phyloP scores from a whole-genome alignment of 805 yeast species.

The Schwanniomyces polymorphus region DNA sequence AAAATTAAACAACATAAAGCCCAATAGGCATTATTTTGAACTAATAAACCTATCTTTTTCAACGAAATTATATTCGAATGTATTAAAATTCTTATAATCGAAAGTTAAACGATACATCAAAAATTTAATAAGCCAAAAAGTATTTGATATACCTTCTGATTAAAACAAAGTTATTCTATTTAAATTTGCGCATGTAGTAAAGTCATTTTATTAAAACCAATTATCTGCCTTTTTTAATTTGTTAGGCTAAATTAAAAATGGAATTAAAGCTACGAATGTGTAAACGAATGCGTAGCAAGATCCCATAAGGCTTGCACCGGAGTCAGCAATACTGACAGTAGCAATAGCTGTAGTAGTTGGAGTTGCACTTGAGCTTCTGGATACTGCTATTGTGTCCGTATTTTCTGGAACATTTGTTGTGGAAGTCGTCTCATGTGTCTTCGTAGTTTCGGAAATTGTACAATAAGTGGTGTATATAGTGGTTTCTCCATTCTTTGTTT shows the following conservation, averaged over 20 bases:
- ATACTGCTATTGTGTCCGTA: constrained; percentile 13
- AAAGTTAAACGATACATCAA: no score
- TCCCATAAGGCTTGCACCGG: constrained; percentile 2
- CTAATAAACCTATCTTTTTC: no score
- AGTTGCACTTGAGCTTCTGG: constrained; percentile 5
- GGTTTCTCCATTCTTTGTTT: no score
- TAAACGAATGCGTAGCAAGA: constrained; percentile 12
- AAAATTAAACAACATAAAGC: no score
- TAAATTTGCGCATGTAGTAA: no score
- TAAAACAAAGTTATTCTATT: no score
- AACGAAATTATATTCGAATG: no score
- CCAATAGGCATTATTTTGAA: no score
- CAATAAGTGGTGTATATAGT: constrained; percentile 3
- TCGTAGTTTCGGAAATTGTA: constrained; percentile 10
- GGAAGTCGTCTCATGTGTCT: constrained; percentile 9
- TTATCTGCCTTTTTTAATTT: background rate
- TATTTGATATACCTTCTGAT: no score
- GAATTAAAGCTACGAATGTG: constrained; percentile 22
- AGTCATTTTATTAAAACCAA: no score
- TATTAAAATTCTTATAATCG: no score
- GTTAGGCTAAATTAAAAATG: constrained; percentile 19
- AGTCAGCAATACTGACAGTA: constrained; percentile 8
- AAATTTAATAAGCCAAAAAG: no score
- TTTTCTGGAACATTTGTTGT: constrained; percentile 29
- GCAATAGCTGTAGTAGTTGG: background rate